These are phyloP conservation scores for Musa beccarii DNA, from an alignment of 176 grass and related monocot genomes.

Conservation along the genomic window DNA sequence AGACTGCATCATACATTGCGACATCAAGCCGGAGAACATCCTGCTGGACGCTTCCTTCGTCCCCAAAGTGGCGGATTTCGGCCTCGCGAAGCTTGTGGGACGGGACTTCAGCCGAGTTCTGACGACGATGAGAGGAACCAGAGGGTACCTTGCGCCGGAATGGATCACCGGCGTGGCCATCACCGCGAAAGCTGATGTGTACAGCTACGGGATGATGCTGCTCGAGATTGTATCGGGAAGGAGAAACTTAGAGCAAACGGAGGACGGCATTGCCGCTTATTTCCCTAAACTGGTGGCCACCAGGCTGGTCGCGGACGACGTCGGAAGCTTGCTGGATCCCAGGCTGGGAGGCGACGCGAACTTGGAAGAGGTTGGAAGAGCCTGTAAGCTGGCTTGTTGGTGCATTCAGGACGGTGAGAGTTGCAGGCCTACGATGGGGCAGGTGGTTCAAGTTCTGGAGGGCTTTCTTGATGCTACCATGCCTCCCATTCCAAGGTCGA, in stretches of 20 bases:
- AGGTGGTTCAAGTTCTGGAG: no score
- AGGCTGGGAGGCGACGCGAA: conserved; percentile 39
- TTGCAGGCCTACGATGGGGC: conserved; percentile 52
- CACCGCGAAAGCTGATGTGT: conserved; percentile 76
- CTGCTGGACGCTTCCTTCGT: conserved; percentile 62
- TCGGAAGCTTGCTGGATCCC: conserved; percentile 39
- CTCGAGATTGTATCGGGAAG: conserved; percentile 71
- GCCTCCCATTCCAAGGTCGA: neutral
- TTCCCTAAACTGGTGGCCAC: conserved; percentile 52
- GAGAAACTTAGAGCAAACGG: conserved; percentile 41
- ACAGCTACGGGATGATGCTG: conserved; percentile 86
- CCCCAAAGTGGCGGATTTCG: conserved; percentile 78
- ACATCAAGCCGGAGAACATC: conserved; percentile 88
- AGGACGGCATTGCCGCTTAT: conserved; percentile 22
- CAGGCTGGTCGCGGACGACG: conserved; percentile 46
- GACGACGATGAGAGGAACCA: conserved; percentile 79
- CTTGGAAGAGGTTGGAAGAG: conserved; percentile 51
- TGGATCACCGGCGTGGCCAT: conserved; percentile 70
- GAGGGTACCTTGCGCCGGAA: conserved; percentile 79
- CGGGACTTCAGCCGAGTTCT: conserved; percentile 78
- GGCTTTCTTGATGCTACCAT: no score
- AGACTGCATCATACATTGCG: conserved; percentile 85
- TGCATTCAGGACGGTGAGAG: conserved; percentile 88
- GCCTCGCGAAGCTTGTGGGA: conserved; percentile 68
- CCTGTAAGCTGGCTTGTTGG: conserved; percentile 79